Evolutionary conservation across 2,329 filamentous ascomycete genomes (phyloP).

Genomic region (Xylaria multiplex): DNA sequence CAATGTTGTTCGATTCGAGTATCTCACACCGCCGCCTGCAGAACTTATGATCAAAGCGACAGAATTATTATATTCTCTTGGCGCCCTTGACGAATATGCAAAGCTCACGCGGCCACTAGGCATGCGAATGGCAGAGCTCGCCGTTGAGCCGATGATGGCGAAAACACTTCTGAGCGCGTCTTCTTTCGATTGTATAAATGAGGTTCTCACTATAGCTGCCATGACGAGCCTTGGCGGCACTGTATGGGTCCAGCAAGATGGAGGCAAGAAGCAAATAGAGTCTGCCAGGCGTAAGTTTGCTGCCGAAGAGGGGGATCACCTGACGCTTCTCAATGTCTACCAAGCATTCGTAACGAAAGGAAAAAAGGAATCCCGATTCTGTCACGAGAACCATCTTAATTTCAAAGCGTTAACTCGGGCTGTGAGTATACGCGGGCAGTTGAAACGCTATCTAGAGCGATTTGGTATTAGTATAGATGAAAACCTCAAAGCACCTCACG

Average conservation of each 20-base stretch:
- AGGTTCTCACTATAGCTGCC: slow-evolving; percentile 90
- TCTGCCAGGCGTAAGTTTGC: slow-evolving; percentile 82
- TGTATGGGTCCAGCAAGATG: slow-evolving; percentile 84
- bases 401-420: slow-evolving; percentile 85
- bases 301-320: slow-evolving; percentile 90
- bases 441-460: slow-evolving; percentile 86
- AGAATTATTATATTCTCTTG: slow-evolving; percentile 86
- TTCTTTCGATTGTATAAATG: slow-evolving; percentile 80
- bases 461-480: slow-evolving; percentile 80
- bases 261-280: slow-evolving; percentile 79
- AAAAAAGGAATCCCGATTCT: slow-evolving; percentile 85
- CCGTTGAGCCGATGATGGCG: slow-evolving; percentile 95
- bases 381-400: slow-evolving; percentile 86
- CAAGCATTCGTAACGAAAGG: slow-evolving; percentile 86
- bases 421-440: slow-evolving; percentile 85
- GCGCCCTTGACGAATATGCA: slow-evolving; percentile 87
- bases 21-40: slow-evolving; percentile 84
- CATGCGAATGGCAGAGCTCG: slow-evolving; percentile 88
- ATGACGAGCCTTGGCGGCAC: slow-evolving; percentile 90
- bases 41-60: slow-evolving; percentile 86
- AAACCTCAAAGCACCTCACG: slow-evolving; percentile 57
- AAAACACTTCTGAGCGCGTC: slow-evolving; percentile 83
- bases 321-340: slow-evolving; percentile 94
- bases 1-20: slow-evolving; percentile 91
- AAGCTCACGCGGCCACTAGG: slow-evolving; percentile 92